Base-by-base conservation (phyloP, 208 protist genomes). In the Acanthamoeba triangularis region DNA sequence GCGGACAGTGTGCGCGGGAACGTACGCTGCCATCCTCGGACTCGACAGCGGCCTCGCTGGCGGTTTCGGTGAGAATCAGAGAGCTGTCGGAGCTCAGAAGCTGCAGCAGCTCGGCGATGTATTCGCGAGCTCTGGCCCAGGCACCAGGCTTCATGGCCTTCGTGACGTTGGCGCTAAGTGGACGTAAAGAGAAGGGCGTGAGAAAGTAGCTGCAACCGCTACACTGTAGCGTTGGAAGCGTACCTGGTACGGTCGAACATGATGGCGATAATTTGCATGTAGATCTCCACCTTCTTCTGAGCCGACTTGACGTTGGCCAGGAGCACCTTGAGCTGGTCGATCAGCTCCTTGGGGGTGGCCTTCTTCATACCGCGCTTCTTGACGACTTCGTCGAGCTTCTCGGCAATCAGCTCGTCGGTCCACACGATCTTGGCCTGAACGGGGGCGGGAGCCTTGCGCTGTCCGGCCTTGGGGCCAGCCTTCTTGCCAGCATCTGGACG, bases 261-360 rank as follows among this genome's bases (percentile, higher is more conserved):
- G 61, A 67, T 76, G 59, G 87, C 54, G 59, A 92, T 67, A 11
- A 92, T 74, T 35, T 76, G 54, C 61, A 92, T 74, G 87, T 92
- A 76, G 61, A 92, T 92, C 61, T 92, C 87, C 14, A 92, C 87
- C 63, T 92, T 92, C 87, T 74, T 92, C 61, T 92, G 87, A 6
- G 30, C 14, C 30, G 87, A 54, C 61, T 67, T 92, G 63, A 74
- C 87, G 54, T 92, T 92, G 87, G 41, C 63, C 59, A 92, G 87
- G 59, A 92, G 87, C 61, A 49, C 87, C 87, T 74, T 92, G 28
- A 92, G 87, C 87, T 74, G 30, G 8, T 92, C 87, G 25, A 74
- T n/a, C 23, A 92, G 59, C 87, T 92, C 63, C 87, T 92, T 92
- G 25, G 87, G 47, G 11, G 54, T 56, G 37, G 87, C 63, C 63